Evolutionary conservation across 176 grass and related monocot species (phyloP), one percentile per base, ranked within the genome.

Genomic region (Eleusine coracana): DNA sequence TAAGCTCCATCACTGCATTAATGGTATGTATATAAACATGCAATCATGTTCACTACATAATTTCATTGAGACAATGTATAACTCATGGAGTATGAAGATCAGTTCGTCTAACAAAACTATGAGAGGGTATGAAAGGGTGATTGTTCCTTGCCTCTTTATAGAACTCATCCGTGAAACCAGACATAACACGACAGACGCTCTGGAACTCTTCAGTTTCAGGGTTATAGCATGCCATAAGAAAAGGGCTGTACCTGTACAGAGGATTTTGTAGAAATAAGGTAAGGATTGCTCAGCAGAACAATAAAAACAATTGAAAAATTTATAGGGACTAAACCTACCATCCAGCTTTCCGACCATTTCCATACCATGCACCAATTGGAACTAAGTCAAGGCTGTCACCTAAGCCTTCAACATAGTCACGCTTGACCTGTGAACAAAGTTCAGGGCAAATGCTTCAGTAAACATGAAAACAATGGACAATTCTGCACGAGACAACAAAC

Each of bases 181-280:
- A 95, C 93, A 99, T 99, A 52, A 96, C 96, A 85, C 91, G 96
- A 29, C 96, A 96, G 18, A 96, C 89, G 75, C 96, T 99, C 82
- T 96, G 96, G 78, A 90, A 99, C 55, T 93, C 96, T 90, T 96
- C 96, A 72, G 80, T 76, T 66, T 93, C 96, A 70, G 93, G 91
- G 76, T 99, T 99, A 64, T 99, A 96, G 87, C 93, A 99, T 84
- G 96, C 93, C 96, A 99, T 88, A 80, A 99, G 93, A 88, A 93
- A 96, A 80, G 96, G 96, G 39, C 96, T 99, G 80, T 90, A 93
- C 96, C 93, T 99, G 87, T 82, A 85, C 44, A 67, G 59, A 64
- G 46, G 71, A 78, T 83, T 50, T 82, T 28, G 23, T 10, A 28
- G 40, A 83, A 18, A 80, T 5, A 78, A 58, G 28, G 7, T 55